Conservation (phyloP, 768 basidiomycete genomes). For the Russula emetica region DNA sequence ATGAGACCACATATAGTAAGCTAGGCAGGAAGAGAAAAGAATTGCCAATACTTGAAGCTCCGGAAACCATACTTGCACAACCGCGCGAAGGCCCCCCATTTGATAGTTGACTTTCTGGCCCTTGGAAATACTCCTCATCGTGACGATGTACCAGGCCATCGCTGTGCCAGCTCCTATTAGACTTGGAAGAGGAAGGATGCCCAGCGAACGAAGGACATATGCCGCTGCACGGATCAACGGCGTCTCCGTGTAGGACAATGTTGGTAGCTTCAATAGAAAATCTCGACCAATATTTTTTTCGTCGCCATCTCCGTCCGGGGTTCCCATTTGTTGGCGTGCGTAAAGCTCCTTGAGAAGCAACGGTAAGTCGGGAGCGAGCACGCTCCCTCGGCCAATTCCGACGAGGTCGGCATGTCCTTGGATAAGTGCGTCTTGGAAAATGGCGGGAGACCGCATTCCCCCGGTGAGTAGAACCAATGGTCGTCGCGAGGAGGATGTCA, state of each 20-base stretch:
- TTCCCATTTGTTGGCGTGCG: background rate
- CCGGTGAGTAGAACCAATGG: slow-evolving; percentile 80
- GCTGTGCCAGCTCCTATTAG: slow-evolving; percentile 61
- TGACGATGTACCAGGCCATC: slow-evolving; percentile 64
- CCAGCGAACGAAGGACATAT: slow-evolving; percentile 25
- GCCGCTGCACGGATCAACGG: slow-evolving; percentile 6
- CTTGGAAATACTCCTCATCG: slow-evolving; percentile 49
- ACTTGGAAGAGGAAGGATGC: slow-evolving; percentile 38
- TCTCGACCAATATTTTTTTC: slow-evolving; percentile 23
- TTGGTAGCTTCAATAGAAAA: slow-evolving; percentile 10
- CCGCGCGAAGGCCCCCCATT: slow-evolving; percentile 29
- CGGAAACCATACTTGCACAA: slow-evolving; percentile 30
- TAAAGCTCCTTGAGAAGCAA: slow-evolving; percentile 29
- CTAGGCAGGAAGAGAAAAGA: slow-evolving; percentile 6
- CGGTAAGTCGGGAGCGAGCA: slow-evolving; percentile 61
- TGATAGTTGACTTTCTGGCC: slow-evolving; percentile 27
- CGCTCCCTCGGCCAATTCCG: slow-evolving; percentile 67
- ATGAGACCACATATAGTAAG: slow-evolving; percentile 4
- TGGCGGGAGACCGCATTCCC: slow-evolving; percentile 59
- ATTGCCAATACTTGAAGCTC: background rate
- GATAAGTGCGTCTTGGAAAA: slow-evolving; percentile 50
- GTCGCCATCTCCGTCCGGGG: background rate
- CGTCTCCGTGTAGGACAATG: slow-evolving; percentile 11
- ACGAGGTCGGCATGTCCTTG: slow-evolving; percentile 64
- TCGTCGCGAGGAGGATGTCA: slow-evolving; percentile 30